Base-by-base conservation (phyloP, 2,329 filamentous ascomycete species). In the Colletotrichum lini region DNA sequence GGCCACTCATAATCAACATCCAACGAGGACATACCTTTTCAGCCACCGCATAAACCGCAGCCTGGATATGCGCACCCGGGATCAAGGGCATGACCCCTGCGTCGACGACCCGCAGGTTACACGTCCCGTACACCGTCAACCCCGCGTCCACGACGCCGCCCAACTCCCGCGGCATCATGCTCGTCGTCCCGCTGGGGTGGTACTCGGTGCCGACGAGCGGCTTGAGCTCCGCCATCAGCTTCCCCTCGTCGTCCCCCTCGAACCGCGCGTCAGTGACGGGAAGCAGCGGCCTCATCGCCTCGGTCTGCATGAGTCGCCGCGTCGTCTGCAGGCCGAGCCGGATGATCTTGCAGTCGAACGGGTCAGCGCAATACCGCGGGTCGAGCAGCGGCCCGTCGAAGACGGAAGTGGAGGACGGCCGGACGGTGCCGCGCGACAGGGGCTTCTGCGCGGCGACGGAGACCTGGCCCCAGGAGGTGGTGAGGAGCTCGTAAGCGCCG, bases 1-100 rank as follows among this genome's bases (percentile, higher is more conserved):
- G 21, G 18, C 30, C n/a, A 18, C 9, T 6, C 23, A 23, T 15
- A 42, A 2, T 21, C 12, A 56, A 1, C 6, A 15, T 5, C n/a
- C 35, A 12, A n/a, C 21, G 12, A 16, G 0, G 6, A 65, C 77
- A 65, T 74, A 82, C 84, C 82, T 84, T 86, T 76, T 89, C 88
- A 15, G 81, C 86, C 72, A 88, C 80, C 76, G 85, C 86, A 70
- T 89, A 89, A 1, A 88, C 84, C 0, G 84, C 82, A 35, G 85
- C 86, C 74, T 88, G 86, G n/a, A 87, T 85, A 18, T 86, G 81
- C 0, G 74, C 84, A 79, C 77, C 85, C 78, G 66, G 84, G 77
- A 79, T 84, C 80, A 86, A 79, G 2, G 86, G 86, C 49, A 88
- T 82, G n/a, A 87, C 76, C 7, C 83, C 85, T 0, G 85, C 85